A percentile compares a stretch with the other conserved stretches of the same genome.
These are phyloP conservation scores for Paecilomyces sp. DNA, from an alignment of 2,329 filamentous ascomycete genomes.

Conservation along the genomic window DNA sequence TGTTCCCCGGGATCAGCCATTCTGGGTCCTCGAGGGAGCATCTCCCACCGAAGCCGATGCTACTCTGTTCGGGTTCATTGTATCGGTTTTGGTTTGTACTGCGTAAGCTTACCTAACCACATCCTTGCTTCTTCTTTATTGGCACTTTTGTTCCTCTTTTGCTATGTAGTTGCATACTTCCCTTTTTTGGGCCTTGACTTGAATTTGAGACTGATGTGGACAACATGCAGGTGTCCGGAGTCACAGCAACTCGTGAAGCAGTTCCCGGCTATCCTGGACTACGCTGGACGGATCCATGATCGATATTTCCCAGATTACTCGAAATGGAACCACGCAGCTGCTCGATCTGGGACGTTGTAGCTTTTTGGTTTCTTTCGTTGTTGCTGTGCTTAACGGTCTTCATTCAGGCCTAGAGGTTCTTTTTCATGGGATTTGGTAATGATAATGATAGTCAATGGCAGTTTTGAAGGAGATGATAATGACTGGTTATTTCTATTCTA, in stretches of 20 bases:
- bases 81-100: conserved; percentile 44
- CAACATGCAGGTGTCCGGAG: conserved; percentile 37
- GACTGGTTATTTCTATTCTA: too few species aligned
- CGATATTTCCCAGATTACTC: conserved; percentile 54
- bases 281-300: conserved; percentile 50
- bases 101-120: conserved; percentile 40
- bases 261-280: conserved; percentile 47
- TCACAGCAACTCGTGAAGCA: conserved; percentile 38
- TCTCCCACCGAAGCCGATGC: conserved; percentile 53
- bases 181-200: not conserved
- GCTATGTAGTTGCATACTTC: not conserved
- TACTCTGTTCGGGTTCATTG: conserved; percentile 52
- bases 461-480: too few species aligned
- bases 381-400: not conserved
- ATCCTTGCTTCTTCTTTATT: not conserved
- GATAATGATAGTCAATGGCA: too few species aligned
- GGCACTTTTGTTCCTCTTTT: not conserved
- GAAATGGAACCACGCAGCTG: conserved; percentile 2
- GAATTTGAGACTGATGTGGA: not conserved
- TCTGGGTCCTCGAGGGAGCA: conserved; percentile 52
- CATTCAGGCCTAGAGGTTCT: not conserved
- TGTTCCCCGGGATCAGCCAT: conserved; percentile 30
- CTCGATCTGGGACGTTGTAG: not conserved
- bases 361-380: not conserved
- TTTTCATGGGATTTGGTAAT: too few species aligned